Base-by-base conservation (phyloP, 345 rosid genomes). In the Physaria fendleri region DNA sequence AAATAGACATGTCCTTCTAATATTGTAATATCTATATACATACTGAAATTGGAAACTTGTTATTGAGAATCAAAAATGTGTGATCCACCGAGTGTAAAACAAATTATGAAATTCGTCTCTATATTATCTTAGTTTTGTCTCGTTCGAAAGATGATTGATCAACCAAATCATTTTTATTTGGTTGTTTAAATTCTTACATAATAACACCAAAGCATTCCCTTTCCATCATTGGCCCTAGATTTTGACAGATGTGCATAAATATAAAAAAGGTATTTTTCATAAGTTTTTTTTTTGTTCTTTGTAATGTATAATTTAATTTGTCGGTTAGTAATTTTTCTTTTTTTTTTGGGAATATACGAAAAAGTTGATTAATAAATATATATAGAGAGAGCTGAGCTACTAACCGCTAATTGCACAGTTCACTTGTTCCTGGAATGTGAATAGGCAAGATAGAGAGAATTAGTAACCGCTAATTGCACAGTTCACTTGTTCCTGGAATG, bases 281-380 rank as follows among this genome's bases (percentile, higher is more conserved):
- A 22, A 4, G 5, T 1, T 6, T 1, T 6, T 18, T 9, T 50
- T 5, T n/a, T 15, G 22, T 62, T 21, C 2, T 20, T 39, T 40
- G 8, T 40, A 18, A 18, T 42, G 2, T 5, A 21, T 20, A 11
- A 20, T 22, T 44, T 11, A 44, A 0, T 29, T 32, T 67, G 72
- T 59, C 73, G 73, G 73, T 68, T 68, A 44, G 67, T 52, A 44
- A 42, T 24, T 9, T 9, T 35, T 12, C n/a, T n/a, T 8, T 3
- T 8, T 12, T n/a, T 0, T 4, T 4, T 8, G 4, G 1, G 14
- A 17, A 20, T 17, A 28, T 34, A 34, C 0, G 0, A 15, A 29
- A 37, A 27, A 49, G 2, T 37, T 9, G 5, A 28, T 30, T 10
- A 18, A 53, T 53, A 8, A 3, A 24, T 3, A 16, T 11, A 43